These are phyloP conservation scores for Ambispora gerdemannii DNA, from an alignment of 192 early-diverging fungal species.

Conservation along the genomic window DNA sequence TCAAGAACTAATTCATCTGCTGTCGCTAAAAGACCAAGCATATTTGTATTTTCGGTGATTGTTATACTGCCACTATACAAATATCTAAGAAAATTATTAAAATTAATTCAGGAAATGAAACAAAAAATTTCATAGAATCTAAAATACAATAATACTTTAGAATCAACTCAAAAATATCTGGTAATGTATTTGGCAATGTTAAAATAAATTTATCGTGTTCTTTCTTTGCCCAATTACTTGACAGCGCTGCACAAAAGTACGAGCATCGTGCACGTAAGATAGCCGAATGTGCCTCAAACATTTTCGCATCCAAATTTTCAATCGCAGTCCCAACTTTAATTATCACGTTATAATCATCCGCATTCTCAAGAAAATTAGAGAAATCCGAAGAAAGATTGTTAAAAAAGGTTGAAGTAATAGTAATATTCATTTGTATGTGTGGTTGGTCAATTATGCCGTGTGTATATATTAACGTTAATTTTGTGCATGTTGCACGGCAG, in stretches of 20 bases:
- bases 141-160: no score
- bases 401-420: no score
- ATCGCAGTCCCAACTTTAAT: background rate
- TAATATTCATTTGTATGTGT: no score
- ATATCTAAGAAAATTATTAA: background rate
- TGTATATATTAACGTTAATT: no score
- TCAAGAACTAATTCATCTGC: conserved; percentile 14
- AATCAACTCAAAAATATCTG: conserved; percentile 10
- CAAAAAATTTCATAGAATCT: no score
- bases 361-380: conserved; percentile 6
- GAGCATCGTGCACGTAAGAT: conserved; percentile 12
- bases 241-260: conserved; percentile 21
- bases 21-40: background rate
- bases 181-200: conserved; percentile 14
- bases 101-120: no score
- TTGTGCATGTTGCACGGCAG: no score
- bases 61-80: background rate
- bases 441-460: no score
- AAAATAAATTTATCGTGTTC: background rate
- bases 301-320: background rate
- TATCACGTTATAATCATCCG: conserved; percentile 22
- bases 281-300: conserved; percentile 19
- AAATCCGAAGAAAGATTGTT: background rate
- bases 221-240: conserved; percentile 17
- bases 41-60: background rate